Conservation (phyloP, 2,329 filamentous ascomycete species). For the Aspergillus nomiae region DNA sequence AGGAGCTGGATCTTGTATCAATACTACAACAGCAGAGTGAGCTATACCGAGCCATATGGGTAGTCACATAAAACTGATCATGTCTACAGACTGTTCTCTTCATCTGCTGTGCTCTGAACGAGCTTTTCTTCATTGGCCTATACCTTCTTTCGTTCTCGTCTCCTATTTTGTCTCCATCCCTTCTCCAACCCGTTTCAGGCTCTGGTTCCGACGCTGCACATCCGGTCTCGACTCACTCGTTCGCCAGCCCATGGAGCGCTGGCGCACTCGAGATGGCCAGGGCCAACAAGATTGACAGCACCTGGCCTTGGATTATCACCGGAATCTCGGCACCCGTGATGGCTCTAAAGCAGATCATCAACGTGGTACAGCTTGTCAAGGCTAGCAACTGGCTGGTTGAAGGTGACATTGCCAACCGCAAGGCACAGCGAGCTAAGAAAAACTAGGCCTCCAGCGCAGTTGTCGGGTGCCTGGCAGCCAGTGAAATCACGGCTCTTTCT, state of each 20-base stretch:
- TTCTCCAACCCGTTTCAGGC: constrained; percentile 57
- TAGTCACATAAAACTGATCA: constrained; percentile 12
- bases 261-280: constrained; percentile 89
- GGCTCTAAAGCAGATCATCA: constrained; percentile 89
- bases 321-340: constrained; percentile 82
- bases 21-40: constrained; percentile 96
- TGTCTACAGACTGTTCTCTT: constrained; percentile 77
- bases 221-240: constrained; percentile 71
- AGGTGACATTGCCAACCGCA: constrained; percentile 74
- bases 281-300: constrained; percentile 88
- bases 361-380: constrained; percentile 90
- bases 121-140: constrained; percentile 96
- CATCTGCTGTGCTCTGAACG: constrained; percentile 85
- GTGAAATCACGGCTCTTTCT: neutral
- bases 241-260: constrained; percentile 87
- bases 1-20: constrained; percentile 87
- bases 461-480: neutral
- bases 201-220: constrained; percentile 60
- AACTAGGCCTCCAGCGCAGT: constrained; percentile 18
- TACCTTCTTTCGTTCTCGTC: constrained; percentile 98
- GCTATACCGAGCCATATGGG: constrained; percentile 30
- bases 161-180: constrained; percentile 81
- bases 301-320: constrained; percentile 76
- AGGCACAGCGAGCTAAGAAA: constrained; percentile 43
- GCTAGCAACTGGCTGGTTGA: constrained; percentile 90